A percentile compares a stretch with the other conserved stretches of the same genome.
Evolutionary conservation across 495 filamentous ascomycete genomes (phyloP).

Genomic region (Aspergillus nidulans): DNA sequence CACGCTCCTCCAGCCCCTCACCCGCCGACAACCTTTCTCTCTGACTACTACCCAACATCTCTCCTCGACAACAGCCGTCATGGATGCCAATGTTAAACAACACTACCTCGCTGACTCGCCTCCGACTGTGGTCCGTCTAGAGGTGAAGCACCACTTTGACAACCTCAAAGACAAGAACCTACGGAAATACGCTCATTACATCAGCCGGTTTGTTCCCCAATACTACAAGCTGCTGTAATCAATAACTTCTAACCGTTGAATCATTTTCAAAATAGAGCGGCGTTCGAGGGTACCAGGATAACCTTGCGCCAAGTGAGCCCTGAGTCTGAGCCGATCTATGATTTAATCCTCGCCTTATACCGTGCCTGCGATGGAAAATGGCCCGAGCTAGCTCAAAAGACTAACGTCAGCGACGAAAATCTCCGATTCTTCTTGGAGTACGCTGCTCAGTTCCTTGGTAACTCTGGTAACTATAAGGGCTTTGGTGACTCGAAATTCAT

Average conservation of each 20-base stretch:
- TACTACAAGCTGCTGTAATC: neutral
- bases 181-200: constrained; percentile 81
- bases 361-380: constrained; percentile 73
- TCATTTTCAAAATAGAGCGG: constrained; percentile 52
- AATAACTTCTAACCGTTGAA: neutral
- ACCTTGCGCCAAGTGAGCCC: constrained; percentile 85
- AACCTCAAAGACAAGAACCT: constrained; percentile 68
- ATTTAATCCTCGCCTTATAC: constrained; percentile 81
- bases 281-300: constrained; percentile 78
- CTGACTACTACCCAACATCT: constrained; percentile 17
- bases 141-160: constrained; percentile 87
- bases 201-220: constrained; percentile 61
- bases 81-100: constrained; percentile 41
- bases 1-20: constrained; percentile 21
- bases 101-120: constrained; percentile 89
- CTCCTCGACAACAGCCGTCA: constrained; percentile 15
- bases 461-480: constrained; percentile 91
- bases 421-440: constrained; percentile 80
- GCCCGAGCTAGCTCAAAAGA: constrained; percentile 62
- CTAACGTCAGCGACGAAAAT: constrained; percentile 64
- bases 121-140: constrained; percentile 76
- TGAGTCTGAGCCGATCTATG: constrained; percentile 85
- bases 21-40: constrained; percentile 7
- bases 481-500: constrained; percentile 96
- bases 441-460: constrained; percentile 82